Conservation (phyloP, 164 flowering plant species). For the Magnolia changhungtana region DNA sequence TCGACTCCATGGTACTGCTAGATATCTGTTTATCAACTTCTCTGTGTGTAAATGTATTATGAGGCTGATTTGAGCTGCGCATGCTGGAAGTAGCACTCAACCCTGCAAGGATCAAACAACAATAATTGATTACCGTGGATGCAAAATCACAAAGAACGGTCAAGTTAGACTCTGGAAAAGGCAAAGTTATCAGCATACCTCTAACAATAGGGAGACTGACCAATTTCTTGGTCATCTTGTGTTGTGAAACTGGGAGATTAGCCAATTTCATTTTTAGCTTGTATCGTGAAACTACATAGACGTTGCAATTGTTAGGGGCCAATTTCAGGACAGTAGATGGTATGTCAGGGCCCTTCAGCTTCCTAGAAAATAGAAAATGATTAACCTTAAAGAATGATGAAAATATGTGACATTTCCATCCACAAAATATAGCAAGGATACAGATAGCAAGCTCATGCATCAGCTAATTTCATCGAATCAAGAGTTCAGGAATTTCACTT, state of each 20-base stretch:
- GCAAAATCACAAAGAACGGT: background rate
- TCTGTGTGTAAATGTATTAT: slow-evolving; percentile 9
- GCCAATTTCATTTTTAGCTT: slow-evolving; percentile 38
- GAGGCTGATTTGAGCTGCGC: background rate
- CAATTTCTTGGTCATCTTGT: slow-evolving; percentile 36
- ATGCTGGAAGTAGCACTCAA: slow-evolving; percentile 6
- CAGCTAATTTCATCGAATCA: background rate
- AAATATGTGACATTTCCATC: background rate
- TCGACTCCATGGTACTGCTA: slow-evolving; percentile 17
- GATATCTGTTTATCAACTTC: slow-evolving; percentile 14
- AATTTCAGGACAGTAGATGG: slow-evolving; percentile 46
- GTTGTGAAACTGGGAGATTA: slow-evolving; percentile 32
- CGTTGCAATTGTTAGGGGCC: slow-evolving; percentile 56
- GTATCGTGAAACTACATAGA: slow-evolving; percentile 49
- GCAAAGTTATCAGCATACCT: slow-evolving; percentile 27
- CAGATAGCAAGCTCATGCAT: background rate
- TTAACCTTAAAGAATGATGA: background rate
- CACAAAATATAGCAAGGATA: background rate
- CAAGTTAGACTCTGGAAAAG: slow-evolving; percentile 1
- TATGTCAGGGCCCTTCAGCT: slow-evolving; percentile 46
- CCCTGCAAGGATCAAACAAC: slow-evolving; percentile 22
- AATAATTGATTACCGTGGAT: background rate
- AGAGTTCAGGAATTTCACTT: background rate
- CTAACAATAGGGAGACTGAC: slow-evolving; percentile 13
- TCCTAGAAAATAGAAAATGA: slow-evolving; percentile 34